Conservation (phyloP, 2,329 filamentous ascomycete genomes). For the Fusarium pseudocircinatum region DNA sequence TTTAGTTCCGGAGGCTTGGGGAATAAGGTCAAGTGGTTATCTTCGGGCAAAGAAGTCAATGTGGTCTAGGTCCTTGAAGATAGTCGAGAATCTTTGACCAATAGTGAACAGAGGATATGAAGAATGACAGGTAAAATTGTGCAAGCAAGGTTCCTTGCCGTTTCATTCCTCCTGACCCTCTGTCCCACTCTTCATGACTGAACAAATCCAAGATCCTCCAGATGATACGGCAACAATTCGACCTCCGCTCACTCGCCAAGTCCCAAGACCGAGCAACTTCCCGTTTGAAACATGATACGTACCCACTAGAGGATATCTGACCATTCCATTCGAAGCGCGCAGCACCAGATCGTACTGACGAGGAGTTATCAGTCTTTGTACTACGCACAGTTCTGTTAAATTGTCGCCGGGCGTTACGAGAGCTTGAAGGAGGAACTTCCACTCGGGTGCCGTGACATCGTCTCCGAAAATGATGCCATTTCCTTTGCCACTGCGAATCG, state of each 20-base stretch:
- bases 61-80: no score
- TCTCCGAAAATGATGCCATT: slow-evolving; percentile 53
- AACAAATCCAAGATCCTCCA: slow-evolving; percentile 49
- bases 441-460: slow-evolving; percentile 44
- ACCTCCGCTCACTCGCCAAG: slow-evolving; percentile 45
- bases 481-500: slow-evolving; percentile 51
- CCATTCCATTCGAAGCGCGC: slow-evolving; percentile 35
- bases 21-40: background rate
- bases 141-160: no score
- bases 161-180: no score
- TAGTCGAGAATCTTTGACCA: no score
- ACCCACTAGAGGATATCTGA: slow-evolving; percentile 46
- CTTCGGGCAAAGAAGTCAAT: background rate
- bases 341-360: slow-evolving; percentile 47
- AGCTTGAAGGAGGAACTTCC: slow-evolving; percentile 39
- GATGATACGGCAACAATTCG: slow-evolving; percentile 47
- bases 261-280: slow-evolving; percentile 44
- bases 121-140: no score
- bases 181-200: slow-evolving; percentile 25
- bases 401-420: background rate
- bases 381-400: slow-evolving; percentile 36
- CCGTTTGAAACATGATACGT: slow-evolving; percentile 48
- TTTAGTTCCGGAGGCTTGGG: rapidly evolving
- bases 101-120: no score
- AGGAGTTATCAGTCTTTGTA: slow-evolving; percentile 47